These are phyloP conservation scores for Neobulgaria alba DNA, from an alignment of 2,329 filamentous ascomycete species.

Conservation along the genomic window DNA sequence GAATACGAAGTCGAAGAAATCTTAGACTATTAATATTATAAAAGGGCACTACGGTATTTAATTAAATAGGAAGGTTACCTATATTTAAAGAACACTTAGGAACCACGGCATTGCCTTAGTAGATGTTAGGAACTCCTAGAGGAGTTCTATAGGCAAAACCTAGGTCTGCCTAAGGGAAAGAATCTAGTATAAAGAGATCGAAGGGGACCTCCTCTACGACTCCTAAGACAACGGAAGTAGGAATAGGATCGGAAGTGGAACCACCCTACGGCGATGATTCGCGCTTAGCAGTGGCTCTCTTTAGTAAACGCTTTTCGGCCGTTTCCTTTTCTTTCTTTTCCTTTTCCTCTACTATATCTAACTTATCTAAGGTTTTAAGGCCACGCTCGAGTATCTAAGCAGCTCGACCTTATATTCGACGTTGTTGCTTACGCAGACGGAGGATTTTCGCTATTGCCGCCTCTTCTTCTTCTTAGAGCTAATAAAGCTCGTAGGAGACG, in stretches of 20 bases:
- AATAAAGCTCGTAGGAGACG: neutral
- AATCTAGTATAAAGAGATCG: neutral
- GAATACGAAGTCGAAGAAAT: neutral
- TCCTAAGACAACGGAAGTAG: neutral
- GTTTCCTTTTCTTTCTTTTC: neutral
- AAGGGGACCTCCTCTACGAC: too few relatives aligned
- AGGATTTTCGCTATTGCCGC: neutral
- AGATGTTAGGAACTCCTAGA: neutral
- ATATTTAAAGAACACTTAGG: neutral
- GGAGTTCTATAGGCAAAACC: neutral
- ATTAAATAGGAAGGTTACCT: neutral
- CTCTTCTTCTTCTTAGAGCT: neutral
- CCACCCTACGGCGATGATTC: neutral
- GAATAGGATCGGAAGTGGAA: neutral
- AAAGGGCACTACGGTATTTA: neutral
- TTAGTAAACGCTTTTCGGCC: neutral
- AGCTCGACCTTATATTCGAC: neutral
- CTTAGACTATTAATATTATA: neutral
- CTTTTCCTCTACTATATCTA: neutral
- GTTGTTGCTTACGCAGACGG: neutral
- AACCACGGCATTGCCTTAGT: neutral
- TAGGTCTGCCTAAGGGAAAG: neutral
- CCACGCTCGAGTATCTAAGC: neutral
- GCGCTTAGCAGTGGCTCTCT: too few relatives aligned
- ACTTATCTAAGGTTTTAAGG: neutral